Evolutionary conservation across 2,329 filamentous ascomycete species (phyloP).

Genomic region (Volutella citrinella): DNA sequence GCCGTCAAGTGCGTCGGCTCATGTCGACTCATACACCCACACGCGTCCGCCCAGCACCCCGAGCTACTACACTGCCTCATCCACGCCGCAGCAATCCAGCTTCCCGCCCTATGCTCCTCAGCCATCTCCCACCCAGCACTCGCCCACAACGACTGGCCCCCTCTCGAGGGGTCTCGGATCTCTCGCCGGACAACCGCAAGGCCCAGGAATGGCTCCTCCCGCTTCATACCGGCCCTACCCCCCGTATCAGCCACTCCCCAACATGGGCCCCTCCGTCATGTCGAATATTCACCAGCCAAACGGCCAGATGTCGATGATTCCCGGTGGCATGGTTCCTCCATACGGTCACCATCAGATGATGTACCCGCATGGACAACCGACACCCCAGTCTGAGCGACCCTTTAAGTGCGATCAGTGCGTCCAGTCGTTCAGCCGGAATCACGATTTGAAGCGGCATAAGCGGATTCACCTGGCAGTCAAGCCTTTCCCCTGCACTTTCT

Average conservation of each 20-base stretch:
- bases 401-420: constrained; percentile 93
- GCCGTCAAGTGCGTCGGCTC: constrained; percentile 50
- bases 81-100: constrained; percentile 44
- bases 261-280: constrained; percentile 67
- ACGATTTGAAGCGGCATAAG: constrained; percentile 94
- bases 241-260: constrained; percentile 51
- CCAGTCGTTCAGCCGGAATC: constrained; percentile 93
- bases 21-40: constrained; percentile 55
- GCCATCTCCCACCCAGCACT: constrained; percentile 39
- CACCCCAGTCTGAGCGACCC: constrained; percentile 68
- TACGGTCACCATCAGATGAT: constrained; percentile 59
- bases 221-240: constrained; percentile 48
- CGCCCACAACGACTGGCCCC: constrained; percentile 42
- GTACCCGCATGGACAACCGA: constrained; percentile 54
- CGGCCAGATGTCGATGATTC: constrained; percentile 68
- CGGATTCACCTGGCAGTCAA: constrained; percentile 93
- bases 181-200: constrained; percentile 20
- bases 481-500: constrained; percentile 86
- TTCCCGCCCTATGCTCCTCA: constrained; percentile 43
- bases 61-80: constrained; percentile 57
- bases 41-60: constrained; percentile 54
- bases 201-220: constrained; percentile 43
- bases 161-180: constrained; percentile 38
- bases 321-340: constrained; percentile 53
- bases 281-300: constrained; percentile 75